These are phyloP conservation scores for Naganishia antarctica DNA, from an alignment of 768 basidiomycete species.

Conservation along the genomic window DNA sequence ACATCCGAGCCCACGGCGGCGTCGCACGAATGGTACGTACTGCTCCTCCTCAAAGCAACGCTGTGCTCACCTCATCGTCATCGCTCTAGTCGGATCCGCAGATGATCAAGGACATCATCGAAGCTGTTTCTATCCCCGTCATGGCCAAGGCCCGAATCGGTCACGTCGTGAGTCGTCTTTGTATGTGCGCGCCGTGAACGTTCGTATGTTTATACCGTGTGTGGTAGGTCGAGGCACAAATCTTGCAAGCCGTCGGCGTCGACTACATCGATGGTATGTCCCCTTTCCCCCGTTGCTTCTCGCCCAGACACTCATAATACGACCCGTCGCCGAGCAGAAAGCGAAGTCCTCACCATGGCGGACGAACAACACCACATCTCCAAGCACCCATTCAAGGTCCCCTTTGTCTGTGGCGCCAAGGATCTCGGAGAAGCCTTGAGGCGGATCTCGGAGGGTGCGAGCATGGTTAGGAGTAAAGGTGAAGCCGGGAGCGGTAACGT, in stretches of 20 bases:
- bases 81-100: conserved; percentile 66
- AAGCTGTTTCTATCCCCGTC: conserved; percentile 91
- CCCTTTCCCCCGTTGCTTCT: neutral
- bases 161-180: conserved; percentile 57
- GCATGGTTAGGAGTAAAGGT: conserved; percentile 93
- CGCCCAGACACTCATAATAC: neutral
- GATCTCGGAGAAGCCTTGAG: conserved; percentile 84
- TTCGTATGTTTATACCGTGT: neutral
- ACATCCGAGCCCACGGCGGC: conserved; percentile 85
- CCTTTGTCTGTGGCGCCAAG: conserved; percentile 92
- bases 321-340: conserved; percentile 37
- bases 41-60: neutral
- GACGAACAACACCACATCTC: conserved; percentile 90
- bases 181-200: neutral
- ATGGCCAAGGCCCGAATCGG: conserved; percentile 89
- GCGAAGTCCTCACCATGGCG: conserved; percentile 80
- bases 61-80: neutral
- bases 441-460: conserved; percentile 93
- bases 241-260: conserved; percentile 85
- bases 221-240: conserved; percentile 80
- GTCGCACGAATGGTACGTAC: conserved; percentile 88
- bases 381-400: conserved; percentile 86
- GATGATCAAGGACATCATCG: conserved; percentile 95
- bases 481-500: conserved; percentile 54
- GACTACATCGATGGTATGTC: conserved; percentile 61